Evolutionary conservation across 1,284 basidiomycete species (phyloP), one percentile per base, ranked within the genome.

Genomic region (Cryptococcus maquisensis): DNA sequence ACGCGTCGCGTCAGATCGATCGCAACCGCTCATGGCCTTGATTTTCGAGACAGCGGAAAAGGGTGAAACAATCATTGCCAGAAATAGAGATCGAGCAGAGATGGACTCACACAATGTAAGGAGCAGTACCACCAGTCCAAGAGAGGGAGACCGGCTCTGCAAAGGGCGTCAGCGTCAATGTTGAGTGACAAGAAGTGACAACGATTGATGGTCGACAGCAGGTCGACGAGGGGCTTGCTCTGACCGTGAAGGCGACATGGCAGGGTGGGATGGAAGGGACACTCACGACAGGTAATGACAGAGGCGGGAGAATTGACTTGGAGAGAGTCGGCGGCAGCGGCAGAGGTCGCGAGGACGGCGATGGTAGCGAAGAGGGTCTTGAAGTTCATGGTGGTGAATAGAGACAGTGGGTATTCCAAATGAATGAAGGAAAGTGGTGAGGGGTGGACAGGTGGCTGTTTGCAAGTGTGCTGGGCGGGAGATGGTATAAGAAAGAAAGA

Each of bases 221-320:
- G 28, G 28, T 32, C 28, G 28, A 32, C 28, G 28, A 28, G 28
- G 6, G 5, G 28, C 28, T 28, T 28, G 28, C 28, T n/a, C n/a
- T n/a, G n/a, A n/a, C n/a, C n/a, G n/a, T n/a, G n/a, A n/a, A 28
- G 10, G 28, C 3, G 28, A 6, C 28, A 32, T 8, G 10, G 28
- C 28, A 6, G 5, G 10, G 28, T 32, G 28, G n/a, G n/a, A n/a
- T 32, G 28, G 28, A 32, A 10, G 28, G 28, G 10, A 6, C 13
- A 64, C 67, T 66, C 56, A 70, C 68, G 65, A 57, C 85, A 90
- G 51, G 51, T 16, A 15, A 37, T n/a, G 23, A 55, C 41, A 26
- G 52, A 55, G 26, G 20, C 65, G 37, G 87, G 84, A 7, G 86
- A 86, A 72, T 86, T 83, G 69, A 89, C 77, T 23, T 79, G 83